Conservation (phyloP, 495 filamentous ascomycete genomes). For the Penicillium flavigenum region DNA sequence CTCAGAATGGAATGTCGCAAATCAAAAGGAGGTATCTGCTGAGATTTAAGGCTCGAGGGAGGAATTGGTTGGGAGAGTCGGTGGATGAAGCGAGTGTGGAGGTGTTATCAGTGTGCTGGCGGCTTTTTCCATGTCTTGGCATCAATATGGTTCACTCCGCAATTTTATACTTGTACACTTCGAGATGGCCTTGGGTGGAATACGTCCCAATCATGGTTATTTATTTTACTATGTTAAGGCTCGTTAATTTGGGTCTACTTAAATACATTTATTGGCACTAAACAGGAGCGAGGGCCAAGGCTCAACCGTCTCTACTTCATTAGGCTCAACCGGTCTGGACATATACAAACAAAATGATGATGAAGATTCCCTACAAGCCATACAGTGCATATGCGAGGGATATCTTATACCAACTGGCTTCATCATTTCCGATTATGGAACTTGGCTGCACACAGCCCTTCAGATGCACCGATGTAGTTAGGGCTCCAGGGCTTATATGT, state of each 20-base stretch:
- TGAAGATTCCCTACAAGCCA: no score
- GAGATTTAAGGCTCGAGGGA: neutral
- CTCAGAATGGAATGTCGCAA: neutral
- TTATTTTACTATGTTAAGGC: neutral
- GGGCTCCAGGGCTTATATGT: neutral
- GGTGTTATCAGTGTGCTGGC: conserved; percentile 26
- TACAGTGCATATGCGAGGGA: no score
- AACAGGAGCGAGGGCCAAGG: neutral
- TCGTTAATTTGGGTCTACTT: neutral
- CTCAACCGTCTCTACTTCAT: neutral
- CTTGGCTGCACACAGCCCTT: neutral
- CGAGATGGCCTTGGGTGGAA: neutral
- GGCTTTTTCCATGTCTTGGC: conserved; percentile 36
- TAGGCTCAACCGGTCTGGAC: no score
- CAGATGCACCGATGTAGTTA: neutral
- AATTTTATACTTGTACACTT: neutral
- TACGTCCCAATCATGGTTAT: neutral
- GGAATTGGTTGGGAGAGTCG: conserved; percentile 1
- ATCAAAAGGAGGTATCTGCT: neutral
- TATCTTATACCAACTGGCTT: no score
- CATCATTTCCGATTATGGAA: neutral
- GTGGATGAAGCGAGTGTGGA: conserved; percentile 4
- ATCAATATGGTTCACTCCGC: conserved; percentile 6
- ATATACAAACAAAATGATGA: no score
- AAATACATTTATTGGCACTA: neutral